phyloP scores from a whole-genome alignment of 2,329 filamentous ascomycete species.

The Cladophialophora bantiana region DNA sequence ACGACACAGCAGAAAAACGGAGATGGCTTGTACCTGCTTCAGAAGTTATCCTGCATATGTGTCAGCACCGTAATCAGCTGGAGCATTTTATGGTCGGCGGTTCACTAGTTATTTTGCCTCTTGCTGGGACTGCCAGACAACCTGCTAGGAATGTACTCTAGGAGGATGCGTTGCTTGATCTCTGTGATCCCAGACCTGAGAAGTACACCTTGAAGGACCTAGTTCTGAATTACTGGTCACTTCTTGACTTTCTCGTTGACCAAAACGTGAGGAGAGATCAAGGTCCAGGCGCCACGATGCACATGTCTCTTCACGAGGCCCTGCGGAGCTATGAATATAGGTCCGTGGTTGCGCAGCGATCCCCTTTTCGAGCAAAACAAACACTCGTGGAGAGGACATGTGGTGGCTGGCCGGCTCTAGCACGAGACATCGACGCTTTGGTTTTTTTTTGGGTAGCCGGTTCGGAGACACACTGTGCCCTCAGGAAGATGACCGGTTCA shows the following conservation, averaged over 20 bases:
- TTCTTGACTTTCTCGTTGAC: conserved; percentile 9
- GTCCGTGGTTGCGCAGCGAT: conserved; percentile 12
- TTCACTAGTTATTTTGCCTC: not conserved
- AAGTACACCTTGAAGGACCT: conserved; percentile 12
- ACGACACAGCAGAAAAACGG: not conserved
- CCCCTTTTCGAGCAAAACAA: conserved; percentile 12
- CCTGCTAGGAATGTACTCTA: not conserved
- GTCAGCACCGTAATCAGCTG: not conserved
- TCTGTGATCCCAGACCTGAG: not conserved
- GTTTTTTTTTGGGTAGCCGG: conserved; percentile 3
- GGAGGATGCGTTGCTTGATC: not conserved
- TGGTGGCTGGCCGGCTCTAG: conserved; percentile 14
- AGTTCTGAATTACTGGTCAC: conserved; percentile 4
- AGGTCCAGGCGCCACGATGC: not conserved
- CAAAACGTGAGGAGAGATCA: conserved; percentile 14
- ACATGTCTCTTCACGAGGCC: not conserved
- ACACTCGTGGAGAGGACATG: not conserved
- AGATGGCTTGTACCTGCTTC: conserved; percentile 1
- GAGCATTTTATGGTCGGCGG: not conserved
- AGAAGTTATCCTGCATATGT: conserved; percentile 3
- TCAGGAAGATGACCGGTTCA: not conserved
- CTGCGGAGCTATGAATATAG: conserved; percentile 11
- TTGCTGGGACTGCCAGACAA: not conserved
- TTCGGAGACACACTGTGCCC: not conserved
- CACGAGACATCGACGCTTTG: conserved; percentile 9